These are phyloP conservation scores for Dactylella cylindrospora DNA, from an alignment of 2,329 filamentous ascomycete species.

Conservation along the genomic window DNA sequence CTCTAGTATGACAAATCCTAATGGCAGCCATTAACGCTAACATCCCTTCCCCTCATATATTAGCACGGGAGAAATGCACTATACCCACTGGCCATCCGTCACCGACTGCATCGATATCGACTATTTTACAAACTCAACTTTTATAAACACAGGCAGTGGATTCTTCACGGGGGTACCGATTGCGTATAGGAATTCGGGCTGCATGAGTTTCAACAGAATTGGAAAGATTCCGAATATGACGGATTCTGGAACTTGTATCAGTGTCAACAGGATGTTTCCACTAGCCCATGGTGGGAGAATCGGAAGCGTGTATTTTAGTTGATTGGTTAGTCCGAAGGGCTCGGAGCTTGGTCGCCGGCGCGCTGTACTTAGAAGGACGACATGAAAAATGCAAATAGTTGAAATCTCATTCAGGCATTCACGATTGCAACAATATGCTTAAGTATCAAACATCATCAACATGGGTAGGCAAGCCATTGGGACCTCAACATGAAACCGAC, in stretches of 20 bases:
- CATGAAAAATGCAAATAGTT: too few species aligned
- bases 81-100: slow-evolving; percentile 36
- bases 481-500: too few species aligned
- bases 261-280: slow-evolving; percentile 19
- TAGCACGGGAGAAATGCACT: slow-evolving; percentile 31
- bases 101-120: slow-evolving; percentile 34
- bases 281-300: slow-evolving; percentile 8
- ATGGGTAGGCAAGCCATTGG: too few species aligned
- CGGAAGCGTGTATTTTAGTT: slow-evolving; percentile 18
- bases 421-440: too few species aligned
- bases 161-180: slow-evolving; percentile 29
- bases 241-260: slow-evolving; percentile 15
- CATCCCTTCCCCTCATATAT: too few species aligned
- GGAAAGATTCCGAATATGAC: slow-evolving; percentile 20
- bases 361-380: too few species aligned
- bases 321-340: too few species aligned
- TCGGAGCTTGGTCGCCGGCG: too few species aligned
- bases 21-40: too few species aligned
- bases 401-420: too few species aligned
- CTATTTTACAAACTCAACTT: slow-evolving; percentile 23
- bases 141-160: slow-evolving; percentile 22
- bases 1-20: too few species aligned
- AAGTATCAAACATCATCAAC: too few species aligned
- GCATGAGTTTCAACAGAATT: slow-evolving; percentile 1
- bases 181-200: neutral